Percentiles rank a stretch among this genome's conserved stretches.
phyloP scores from a whole-genome alignment of 805 yeast species.

The Sungouiella thailandica region DNA sequence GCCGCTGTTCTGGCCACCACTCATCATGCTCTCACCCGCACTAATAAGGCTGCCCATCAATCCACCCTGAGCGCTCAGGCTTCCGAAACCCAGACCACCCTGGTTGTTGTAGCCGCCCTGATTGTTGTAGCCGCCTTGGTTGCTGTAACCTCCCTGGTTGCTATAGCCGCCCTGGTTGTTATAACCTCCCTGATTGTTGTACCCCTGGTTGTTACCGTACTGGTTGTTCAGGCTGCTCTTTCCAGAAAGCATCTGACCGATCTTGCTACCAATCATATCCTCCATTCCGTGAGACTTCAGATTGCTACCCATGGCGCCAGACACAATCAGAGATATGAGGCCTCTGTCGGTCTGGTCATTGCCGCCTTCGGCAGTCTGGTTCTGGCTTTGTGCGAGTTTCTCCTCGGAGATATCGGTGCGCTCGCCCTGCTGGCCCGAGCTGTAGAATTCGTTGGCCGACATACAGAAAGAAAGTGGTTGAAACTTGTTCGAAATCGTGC shows the following conservation, averaged over 20 bases:
- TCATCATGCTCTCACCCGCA: not conserved
- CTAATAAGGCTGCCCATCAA: not conserved
- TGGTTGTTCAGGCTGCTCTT: conserved; percentile 1
- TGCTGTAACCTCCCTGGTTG: conserved; percentile 1
- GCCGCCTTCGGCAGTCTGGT: conserved; percentile 1
- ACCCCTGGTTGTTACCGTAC: conserved; percentile 2
- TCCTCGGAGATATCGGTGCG: conserved; percentile 5
- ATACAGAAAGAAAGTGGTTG: conserved; percentile 16
- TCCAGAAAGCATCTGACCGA: conserved; percentile 1
- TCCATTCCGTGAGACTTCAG: conserved; percentile 13
- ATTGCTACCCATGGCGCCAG: conserved; percentile 32
- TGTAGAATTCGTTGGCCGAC: conserved; percentile 57
- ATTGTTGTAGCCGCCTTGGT: conserved; percentile 7
- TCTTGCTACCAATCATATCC: conserved; percentile 12
- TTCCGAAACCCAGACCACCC: conserved; percentile 2
- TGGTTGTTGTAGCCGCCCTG: conserved; percentile 4
- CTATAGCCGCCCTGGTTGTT: not conserved
- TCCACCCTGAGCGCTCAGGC: not conserved
- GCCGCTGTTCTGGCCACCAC: conserved; percentile 2
- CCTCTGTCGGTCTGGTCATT: conserved; percentile 21
- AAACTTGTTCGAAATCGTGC: too few relatives aligned
- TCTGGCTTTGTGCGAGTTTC: not conserved
- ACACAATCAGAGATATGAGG: conserved; percentile 20
- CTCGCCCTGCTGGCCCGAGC: conserved; percentile 31
- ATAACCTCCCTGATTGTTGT: conserved; percentile 1